These are phyloP conservation scores for Pachyrhizus erosus DNA, from an alignment of 306 rosid genomes.

Conservation along the genomic window DNA sequence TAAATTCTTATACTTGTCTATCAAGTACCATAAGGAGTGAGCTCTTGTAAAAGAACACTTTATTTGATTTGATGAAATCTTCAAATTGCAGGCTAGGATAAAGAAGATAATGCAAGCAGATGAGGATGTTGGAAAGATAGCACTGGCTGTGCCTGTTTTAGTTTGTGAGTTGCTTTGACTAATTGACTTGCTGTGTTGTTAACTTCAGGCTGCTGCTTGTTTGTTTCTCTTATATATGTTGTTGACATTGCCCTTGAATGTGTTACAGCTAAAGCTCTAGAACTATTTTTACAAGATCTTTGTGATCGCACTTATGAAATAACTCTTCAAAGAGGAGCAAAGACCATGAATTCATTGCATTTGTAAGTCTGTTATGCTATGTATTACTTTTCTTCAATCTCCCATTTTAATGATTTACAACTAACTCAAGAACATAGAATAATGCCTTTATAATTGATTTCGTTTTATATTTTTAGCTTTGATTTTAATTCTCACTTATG, in stretches of 20 bases:
- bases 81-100: slow-evolving; percentile 82
- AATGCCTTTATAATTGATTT: background rate
- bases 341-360: slow-evolving; percentile 96
- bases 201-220: slow-evolving; percentile 10
- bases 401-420: slow-evolving; percentile 2
- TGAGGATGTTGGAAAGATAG: slow-evolving; percentile 97
- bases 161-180: slow-evolving; percentile 76
- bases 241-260: slow-evolving; percentile 41
- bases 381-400: background rate
- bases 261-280: slow-evolving; percentile 92
- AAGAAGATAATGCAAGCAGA: slow-evolving; percentile 99
- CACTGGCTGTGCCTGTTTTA: slow-evolving; percentile 95
- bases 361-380: slow-evolving; percentile 67
- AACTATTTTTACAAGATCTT: slow-evolving; percentile 96
- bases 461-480: background rate
- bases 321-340: slow-evolving; percentile 98
- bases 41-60: slow-evolving; percentile 9
- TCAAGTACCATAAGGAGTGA: slow-evolving; percentile 5
- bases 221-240: slow-evolving; percentile 27
- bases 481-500: background rate
- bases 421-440: slow-evolving; percentile 21
- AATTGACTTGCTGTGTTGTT: slow-evolving; percentile 24
- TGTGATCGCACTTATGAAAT: slow-evolving; percentile 97
- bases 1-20: slow-evolving; percentile 1
- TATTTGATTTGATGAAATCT: slow-evolving; percentile 34